These are phyloP conservation scores for Lactarius pseudohatsudake DNA, from an alignment of 768 basidiomycete genomes.

Conservation along the genomic window DNA sequence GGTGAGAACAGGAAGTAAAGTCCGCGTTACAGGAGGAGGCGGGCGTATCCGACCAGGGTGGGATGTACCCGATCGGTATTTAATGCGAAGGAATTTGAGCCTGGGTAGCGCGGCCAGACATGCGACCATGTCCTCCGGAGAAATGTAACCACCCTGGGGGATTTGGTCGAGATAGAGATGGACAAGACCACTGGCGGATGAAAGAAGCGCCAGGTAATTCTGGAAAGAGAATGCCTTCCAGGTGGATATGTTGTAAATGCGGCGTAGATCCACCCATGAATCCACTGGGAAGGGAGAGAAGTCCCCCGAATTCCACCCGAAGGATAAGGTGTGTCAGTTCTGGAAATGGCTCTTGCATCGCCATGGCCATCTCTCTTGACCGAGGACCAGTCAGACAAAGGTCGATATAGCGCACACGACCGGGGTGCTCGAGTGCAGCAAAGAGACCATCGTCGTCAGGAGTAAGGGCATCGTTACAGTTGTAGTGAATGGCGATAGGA, in stretches of 20 bases:
- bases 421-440: background rate
- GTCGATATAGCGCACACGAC: background rate
- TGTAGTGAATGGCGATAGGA: background rate
- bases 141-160: background rate
- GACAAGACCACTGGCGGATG: background rate
- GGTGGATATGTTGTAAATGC: background rate
- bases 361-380: background rate
- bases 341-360: background rate
- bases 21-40: background rate
- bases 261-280: conserved; percentile 1
- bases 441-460: background rate
- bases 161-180: background rate
- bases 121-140: background rate
- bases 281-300: background rate
- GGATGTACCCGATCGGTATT: background rate
- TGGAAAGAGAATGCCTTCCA: background rate
- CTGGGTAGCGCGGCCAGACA: background rate
- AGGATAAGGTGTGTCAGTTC: too few species aligned
- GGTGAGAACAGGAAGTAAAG: background rate
- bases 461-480: background rate
- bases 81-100: background rate
- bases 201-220: background rate
- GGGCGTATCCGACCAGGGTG: background rate
- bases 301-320: too few species aligned
- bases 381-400: background rate